Percentiles rank a stretch among this genome's conserved stretches.
These are phyloP conservation scores for Cladophialophora immunda DNA, from an alignment of 2,329 filamentous ascomycete species.

Conservation along the genomic window DNA sequence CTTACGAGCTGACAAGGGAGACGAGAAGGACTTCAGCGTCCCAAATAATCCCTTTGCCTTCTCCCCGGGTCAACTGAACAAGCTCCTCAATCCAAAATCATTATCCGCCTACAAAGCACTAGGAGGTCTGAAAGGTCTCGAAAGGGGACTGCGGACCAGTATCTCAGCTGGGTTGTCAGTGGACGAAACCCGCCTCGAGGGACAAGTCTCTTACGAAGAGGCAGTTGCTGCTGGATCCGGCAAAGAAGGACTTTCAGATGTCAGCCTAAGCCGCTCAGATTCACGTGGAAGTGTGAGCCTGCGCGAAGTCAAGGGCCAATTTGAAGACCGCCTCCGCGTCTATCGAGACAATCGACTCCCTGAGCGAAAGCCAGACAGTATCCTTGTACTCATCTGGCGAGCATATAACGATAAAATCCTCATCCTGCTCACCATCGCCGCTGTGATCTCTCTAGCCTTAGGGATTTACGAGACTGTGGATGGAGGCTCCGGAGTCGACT, in stretches of 20 bases:
- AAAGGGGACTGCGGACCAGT: conserved; percentile 79
- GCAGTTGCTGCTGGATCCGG: conserved; percentile 55
- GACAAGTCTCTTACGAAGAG: conserved; percentile 75
- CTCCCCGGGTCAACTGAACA: conserved; percentile 81
- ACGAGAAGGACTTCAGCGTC: conserved; percentile 77
- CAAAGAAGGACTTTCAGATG: conserved; percentile 31
- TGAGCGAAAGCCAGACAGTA: conserved; percentile 68
- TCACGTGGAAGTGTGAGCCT: conserved; percentile 15
- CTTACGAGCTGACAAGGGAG: conserved; percentile 77
- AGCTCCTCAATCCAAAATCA: conserved; percentile 89
- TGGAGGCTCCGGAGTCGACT: conserved; percentile 62
- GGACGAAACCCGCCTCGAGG: conserved; percentile 75
- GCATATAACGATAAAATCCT: conserved; percentile 79
- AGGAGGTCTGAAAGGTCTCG: conserved; percentile 79
- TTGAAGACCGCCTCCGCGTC: conserved; percentile 66
- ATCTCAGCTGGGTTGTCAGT: conserved; percentile 76
- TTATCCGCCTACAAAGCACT: conserved; percentile 81
- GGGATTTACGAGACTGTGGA: conserved; percentile 74
- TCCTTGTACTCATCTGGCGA: conserved; percentile 70
- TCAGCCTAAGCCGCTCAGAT: conserved; percentile 12
- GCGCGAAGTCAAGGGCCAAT: conserved; percentile 47
- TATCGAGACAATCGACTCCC: conserved; percentile 70
- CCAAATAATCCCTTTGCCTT: conserved; percentile 87
- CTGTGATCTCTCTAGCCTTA: conserved; percentile 72
- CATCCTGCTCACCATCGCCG: conserved; percentile 73